phyloP scores from a whole-genome alignment of 176 grass and related monocot species.

The Carex scoparia region DNA sequence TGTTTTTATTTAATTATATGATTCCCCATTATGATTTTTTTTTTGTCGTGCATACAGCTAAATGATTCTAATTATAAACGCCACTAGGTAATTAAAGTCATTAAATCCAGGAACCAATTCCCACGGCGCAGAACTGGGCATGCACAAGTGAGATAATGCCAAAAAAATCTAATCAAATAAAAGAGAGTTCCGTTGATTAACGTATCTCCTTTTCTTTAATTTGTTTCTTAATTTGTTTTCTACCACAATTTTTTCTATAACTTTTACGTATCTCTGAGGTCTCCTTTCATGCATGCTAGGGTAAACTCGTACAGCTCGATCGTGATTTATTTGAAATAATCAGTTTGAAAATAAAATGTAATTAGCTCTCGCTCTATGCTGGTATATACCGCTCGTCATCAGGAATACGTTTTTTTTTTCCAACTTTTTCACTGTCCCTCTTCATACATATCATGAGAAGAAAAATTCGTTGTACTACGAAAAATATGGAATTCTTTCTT shows the following conservation, averaged over 20 bases:
- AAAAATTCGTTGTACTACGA: no score
- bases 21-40: background rate
- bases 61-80: background rate
- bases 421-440: no score
- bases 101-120: background rate
- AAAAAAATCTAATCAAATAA: background rate
- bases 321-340: no score
- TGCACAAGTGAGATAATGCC: background rate
- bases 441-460: no score
- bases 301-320: no score
- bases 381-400: no score
- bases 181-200: conserved; percentile 14
- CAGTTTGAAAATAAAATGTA: no score
- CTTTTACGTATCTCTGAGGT: background rate
- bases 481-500: no score
- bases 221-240: conserved; percentile 11
- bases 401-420: no score
- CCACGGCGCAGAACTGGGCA: background rate
- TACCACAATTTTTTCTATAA: background rate
- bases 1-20: background rate
- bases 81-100: background rate
- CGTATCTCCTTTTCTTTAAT: conserved; percentile 10
- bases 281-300: background rate
- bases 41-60: background rate
- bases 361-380: no score